Conservation (phyloP, 345 rosid species). For the Tarenaya hassleriana region DNA sequence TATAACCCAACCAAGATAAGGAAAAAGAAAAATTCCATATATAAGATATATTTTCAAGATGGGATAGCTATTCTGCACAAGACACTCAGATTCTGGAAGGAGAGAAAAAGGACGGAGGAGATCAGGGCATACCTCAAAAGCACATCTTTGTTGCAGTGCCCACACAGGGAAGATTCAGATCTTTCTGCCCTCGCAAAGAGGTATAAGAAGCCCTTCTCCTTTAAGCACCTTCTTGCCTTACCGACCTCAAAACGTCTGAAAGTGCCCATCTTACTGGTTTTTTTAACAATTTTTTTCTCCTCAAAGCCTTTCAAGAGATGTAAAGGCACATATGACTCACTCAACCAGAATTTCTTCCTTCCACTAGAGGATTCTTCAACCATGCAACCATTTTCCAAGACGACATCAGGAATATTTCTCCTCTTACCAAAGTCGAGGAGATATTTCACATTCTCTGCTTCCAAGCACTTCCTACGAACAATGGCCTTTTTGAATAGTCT, state of each 20-base stretch:
- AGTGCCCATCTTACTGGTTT: constrained; percentile 39
- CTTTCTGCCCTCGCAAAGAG: constrained; percentile 78
- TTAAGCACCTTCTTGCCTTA: constrained; percentile 28
- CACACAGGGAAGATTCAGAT: constrained; percentile 57
- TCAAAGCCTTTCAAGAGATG: constrained; percentile 89
- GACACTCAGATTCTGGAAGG: constrained; percentile 13
- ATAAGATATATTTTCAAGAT: too few species aligned
- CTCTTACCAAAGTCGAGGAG: constrained; percentile 99
- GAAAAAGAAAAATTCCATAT: too few species aligned
- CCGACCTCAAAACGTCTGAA: constrained; percentile 34
- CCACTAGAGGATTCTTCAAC: constrained; percentile 85
- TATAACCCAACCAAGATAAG: too few species aligned
- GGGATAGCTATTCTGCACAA: too few species aligned
- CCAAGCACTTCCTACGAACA: constrained; percentile 64
- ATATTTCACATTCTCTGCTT: constrained; percentile 56
- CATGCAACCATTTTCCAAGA: constrained; percentile 52
- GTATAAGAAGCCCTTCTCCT: constrained; percentile 61
- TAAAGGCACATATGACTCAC: constrained; percentile 71
- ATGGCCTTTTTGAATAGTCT: constrained; percentile 83
- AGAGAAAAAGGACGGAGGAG: constrained; percentile 17
- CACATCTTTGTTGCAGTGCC: constrained; percentile 76
- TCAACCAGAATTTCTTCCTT: constrained; percentile 86
- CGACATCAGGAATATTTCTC: constrained; percentile 73
- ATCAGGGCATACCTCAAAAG: constrained; percentile 46
- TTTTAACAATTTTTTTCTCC: constrained; percentile 77